Evolutionary conservation across 106 monocot genomes (phyloP), one percentile per base, ranked within the genome.

Genomic region (Dactylorhiza incarnata): DNA sequence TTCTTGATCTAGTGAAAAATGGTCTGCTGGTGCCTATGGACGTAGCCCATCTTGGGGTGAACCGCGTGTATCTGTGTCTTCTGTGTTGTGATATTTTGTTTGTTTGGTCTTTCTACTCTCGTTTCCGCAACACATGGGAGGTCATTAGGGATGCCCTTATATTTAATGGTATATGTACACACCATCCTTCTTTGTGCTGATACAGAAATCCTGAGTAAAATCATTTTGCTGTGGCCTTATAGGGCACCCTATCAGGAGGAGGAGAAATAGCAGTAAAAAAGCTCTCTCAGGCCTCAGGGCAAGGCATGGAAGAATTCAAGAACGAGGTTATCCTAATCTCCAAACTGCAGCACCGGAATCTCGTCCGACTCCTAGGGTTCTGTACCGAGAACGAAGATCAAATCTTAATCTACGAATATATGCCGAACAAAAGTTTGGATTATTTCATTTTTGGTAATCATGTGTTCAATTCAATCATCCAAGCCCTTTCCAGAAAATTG

Each of bases 281-380:
- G 62, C 63, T 76, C 14, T 76, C 75, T 45, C 22, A 5, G 10
- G 37, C 62, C 63, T 76, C 75, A 47, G 47, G 47, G 23, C 75
- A 76, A 23, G 75, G 75, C 37, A 23, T 63, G 47, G 75, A 76
- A 62, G 75, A 76, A 25, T 76, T 76, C 47, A 76, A 76, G 37
- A 37, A 37, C 1, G 37, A 37, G 37, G 37, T 37, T 37, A 37
- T 37, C 37, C 37, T 37, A 37, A 76, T 76, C 12, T 24, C 62
- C 44, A 76, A 76, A 44, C 48, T 76, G 20, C 75, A 76, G 37
- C 59, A 76, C 62, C 46, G 75, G 44, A 76, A 76, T 63, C 75
- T 63, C 22, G 75, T 76, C 17, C 44, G 75, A 63, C 75, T 76
- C 0, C 48, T 76, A 9, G 75, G 75, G 22, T 76, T 45, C 20